Percentiles rank a stretch among this genome's conserved stretches.
Evolutionary conservation across 768 basidiomycete species (phyloP).

Genomic region (Steccherinum ochraceum): DNA sequence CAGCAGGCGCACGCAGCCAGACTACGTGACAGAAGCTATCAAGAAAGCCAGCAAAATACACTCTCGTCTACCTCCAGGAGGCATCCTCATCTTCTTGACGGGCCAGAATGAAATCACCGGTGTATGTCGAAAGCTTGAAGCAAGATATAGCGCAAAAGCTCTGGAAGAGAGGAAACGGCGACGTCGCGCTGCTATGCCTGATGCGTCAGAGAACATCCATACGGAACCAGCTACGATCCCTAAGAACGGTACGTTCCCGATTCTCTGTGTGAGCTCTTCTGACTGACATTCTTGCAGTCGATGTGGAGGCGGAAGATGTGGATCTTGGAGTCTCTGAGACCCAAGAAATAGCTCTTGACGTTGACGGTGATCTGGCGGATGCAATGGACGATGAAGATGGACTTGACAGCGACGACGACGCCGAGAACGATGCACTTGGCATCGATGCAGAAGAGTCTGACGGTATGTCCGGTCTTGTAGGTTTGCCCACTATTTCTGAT

Average conservation of each 20-base stretch:
- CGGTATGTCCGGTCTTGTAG: slow-evolving; percentile 31
- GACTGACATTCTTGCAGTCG: slow-evolving; percentile 34
- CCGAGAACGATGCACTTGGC: slow-evolving; percentile 48
- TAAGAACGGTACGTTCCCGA: not conserved
- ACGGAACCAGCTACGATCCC: not conserved
- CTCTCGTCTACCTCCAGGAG: slow-evolving; percentile 84
- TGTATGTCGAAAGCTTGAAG: slow-evolving; percentile 76
- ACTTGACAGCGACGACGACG: slow-evolving; percentile 67
- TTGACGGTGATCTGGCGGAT: slow-evolving; percentile 47
- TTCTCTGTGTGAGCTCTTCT: not conserved
- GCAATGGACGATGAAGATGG: slow-evolving; percentile 67
- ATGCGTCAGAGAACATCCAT: slow-evolving; percentile 11
- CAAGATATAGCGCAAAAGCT: slow-evolving; percentile 64
- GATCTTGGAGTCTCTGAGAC: slow-evolving; percentile 51
- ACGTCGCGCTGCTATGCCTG: slow-evolving; percentile 15
- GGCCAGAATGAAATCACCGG: slow-evolving; percentile 93
- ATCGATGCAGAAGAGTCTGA: slow-evolving; percentile 63
- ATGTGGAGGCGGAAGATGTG: slow-evolving; percentile 76
- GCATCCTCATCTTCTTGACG: slow-evolving; percentile 89
- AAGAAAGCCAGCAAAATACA: slow-evolving; percentile 92
- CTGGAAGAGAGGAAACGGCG: slow-evolving; percentile 45
- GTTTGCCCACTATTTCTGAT: not conserved
- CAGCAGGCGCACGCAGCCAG: slow-evolving; percentile 74
- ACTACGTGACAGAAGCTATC: slow-evolving; percentile 88
- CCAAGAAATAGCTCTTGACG: slow-evolving; percentile 56